Evolutionary conservation across 23 red algal genomes (phyloP).

Genomic region (Chondrus crispus): DNA sequence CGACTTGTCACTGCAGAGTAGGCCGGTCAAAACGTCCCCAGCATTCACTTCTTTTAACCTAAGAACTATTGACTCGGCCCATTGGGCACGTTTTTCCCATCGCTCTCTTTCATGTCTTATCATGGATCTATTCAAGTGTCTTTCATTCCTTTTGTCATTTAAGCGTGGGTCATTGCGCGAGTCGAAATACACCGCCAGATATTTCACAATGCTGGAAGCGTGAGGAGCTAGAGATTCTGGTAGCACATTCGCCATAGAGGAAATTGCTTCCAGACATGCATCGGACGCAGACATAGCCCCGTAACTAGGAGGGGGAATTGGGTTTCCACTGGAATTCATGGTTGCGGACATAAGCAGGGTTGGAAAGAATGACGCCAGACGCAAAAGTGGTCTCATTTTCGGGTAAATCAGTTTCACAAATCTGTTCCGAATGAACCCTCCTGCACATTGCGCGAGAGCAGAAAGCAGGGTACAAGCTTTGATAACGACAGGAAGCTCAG

Average conservation of each 20-base stretch:
- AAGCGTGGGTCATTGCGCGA: slow-evolving; percentile 15
- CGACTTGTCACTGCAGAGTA: slow-evolving; percentile 21
- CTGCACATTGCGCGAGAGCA: slow-evolving; percentile 35
- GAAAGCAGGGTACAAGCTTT: slow-evolving; percentile 42
- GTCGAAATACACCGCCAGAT: slow-evolving; percentile 57
- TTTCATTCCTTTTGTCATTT: slow-evolving; percentile 3
- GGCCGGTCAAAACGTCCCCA: slow-evolving; percentile 27
- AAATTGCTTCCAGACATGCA: slow-evolving; percentile 48
- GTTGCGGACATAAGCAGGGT: slow-evolving; percentile 11
- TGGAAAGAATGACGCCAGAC: slow-evolving; percentile 30
- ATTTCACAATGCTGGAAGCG: slow-evolving; percentile 22
- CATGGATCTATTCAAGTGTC: slow-evolving; percentile 54
- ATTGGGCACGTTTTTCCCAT: slow-evolving; percentile 27
- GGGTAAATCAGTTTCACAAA: slow-evolving; percentile 65
- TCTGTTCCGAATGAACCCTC: slow-evolving; percentile 52
- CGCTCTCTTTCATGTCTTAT: slow-evolving; percentile 51
- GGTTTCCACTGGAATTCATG: background rate
- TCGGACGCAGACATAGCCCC: slow-evolving; percentile 54
- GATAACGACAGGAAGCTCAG: slow-evolving; percentile 36
- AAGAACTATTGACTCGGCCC: slow-evolving; percentile 27
- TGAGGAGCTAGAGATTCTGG: slow-evolving; percentile 24
- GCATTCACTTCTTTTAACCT: slow-evolving; percentile 25
- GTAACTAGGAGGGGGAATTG: slow-evolving; percentile 36
- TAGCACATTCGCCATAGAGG: slow-evolving; percentile 10
- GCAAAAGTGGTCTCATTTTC: slow-evolving; percentile 33